Evolutionary conservation across 352 stramenopile genomes (phyloP).

Genomic region (Globisporangium mamillatum): DNA sequence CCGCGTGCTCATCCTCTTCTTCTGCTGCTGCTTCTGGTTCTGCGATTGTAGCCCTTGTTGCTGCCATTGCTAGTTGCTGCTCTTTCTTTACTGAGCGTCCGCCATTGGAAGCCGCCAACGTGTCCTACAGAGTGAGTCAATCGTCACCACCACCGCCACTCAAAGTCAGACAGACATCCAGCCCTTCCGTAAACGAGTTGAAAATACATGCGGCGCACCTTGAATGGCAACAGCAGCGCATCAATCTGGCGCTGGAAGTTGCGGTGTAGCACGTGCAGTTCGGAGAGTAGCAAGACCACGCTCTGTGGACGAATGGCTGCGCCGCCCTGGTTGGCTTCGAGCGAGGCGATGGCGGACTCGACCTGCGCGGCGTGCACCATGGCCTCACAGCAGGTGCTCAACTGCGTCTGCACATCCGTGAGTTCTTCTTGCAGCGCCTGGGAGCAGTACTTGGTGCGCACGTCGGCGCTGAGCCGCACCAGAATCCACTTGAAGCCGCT

Average conservation of each 20-base stretch:
- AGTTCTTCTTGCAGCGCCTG: conserved; percentile 28
- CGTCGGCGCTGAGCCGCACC: conserved; percentile 17
- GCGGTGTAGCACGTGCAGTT: conserved; percentile 32
- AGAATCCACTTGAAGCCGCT: conserved; percentile 32
- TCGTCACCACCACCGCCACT: neutral
- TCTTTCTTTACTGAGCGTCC: neutral
- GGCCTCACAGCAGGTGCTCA: conserved; percentile 22
- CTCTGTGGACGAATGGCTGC: conserved; percentile 11
- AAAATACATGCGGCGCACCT: neutral
- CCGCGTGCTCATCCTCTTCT: neutral
- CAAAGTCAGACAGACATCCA: neutral
- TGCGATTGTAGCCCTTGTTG: neutral
- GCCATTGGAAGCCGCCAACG: neutral
- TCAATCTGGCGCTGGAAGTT: conserved; percentile 17
- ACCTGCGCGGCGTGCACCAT: conserved; percentile 31
- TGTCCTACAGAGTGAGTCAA: neutral
- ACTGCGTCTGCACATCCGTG: conserved; percentile 13
- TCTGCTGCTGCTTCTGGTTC: neutral
- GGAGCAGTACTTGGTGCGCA: conserved; percentile 24
- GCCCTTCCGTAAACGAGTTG: too few relatives aligned
- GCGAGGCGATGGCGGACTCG: conserved; percentile 22
- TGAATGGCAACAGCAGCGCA: conserved; percentile 15
- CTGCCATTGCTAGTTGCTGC: neutral
- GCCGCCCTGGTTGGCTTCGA: conserved; percentile 16
- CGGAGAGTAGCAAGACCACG: conserved; percentile 27